Conservation (phyloP, 2,329 filamentous ascomycete species). For the Paecilomyces sp. region DNA sequence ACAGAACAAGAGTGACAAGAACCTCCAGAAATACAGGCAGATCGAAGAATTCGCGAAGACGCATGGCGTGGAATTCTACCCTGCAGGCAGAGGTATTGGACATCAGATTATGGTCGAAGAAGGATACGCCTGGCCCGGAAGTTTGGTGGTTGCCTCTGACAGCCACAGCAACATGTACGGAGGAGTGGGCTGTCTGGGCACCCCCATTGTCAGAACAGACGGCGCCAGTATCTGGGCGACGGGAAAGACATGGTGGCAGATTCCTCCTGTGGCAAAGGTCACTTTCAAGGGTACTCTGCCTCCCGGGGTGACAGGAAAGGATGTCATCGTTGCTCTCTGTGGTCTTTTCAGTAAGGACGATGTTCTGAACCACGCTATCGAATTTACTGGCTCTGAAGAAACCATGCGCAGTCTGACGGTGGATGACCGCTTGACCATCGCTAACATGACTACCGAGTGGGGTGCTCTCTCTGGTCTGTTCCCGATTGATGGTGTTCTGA, state of each 20-base stretch:
- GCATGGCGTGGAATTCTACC: conserved; percentile 72
- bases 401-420: conserved; percentile 67
- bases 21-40: conserved; percentile 72
- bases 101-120: conserved; percentile 76
- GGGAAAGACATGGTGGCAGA: conserved; percentile 77
- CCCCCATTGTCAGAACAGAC: conserved; percentile 78
- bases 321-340: conserved; percentile 85
- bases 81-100: conserved; percentile 72
- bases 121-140: conserved; percentile 77
- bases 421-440: conserved; percentile 61
- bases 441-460: conserved; percentile 81
- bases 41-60: conserved; percentile 76
- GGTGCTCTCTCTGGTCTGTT: conserved; percentile 68
- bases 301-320: conserved; percentile 79
- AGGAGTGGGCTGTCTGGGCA: conserved; percentile 68
- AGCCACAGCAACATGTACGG: conserved; percentile 78
- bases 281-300: conserved; percentile 70
- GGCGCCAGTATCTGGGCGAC: conserved; percentile 83
- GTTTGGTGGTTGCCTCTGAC: conserved; percentile 66
- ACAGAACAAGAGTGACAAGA: conserved; percentile 70
- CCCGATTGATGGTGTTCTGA: conserved; percentile 67
- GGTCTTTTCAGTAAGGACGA: conserved; percentile 80
- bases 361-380: conserved; percentile 83
- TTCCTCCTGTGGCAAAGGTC: conserved; percentile 76
- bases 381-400: conserved; percentile 74